Conservation (phyloP, 2,329 filamentous ascomycete species). For the Sporothrix curviconia region DNA sequence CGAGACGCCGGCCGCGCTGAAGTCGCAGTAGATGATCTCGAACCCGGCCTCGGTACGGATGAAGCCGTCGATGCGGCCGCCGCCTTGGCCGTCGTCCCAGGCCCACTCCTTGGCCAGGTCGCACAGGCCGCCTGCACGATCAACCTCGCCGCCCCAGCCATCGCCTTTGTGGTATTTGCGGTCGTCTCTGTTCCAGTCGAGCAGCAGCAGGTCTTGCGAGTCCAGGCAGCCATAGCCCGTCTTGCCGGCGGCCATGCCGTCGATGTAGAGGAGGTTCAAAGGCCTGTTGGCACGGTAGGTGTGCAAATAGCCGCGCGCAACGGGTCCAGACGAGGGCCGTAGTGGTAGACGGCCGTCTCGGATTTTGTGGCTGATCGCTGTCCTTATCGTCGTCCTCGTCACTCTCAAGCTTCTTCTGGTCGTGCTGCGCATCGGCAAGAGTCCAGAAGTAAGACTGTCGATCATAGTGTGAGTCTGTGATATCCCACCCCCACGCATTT, state of each 20-base stretch:
- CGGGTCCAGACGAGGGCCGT: not conserved
- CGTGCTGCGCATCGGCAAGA: not conserved
- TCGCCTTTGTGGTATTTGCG: not conserved
- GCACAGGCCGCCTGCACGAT: slow-evolving; percentile 52
- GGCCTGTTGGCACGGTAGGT: slow-evolving; percentile 54
- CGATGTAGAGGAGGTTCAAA: slow-evolving; percentile 59
- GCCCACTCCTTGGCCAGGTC: slow-evolving; percentile 45
- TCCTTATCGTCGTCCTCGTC: not conserved
- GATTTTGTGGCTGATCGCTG: not conserved
- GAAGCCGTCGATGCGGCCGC: slow-evolving; percentile 50
- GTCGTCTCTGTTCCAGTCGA: slow-evolving; percentile 3
- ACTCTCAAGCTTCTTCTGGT: not conserved
- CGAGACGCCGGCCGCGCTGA: slow-evolving; percentile 34
- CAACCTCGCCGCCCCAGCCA: slow-evolving; percentile 32
- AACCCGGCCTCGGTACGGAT: slow-evolving; percentile 65
- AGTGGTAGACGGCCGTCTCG: not conserved
- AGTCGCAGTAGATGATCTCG: slow-evolving; percentile 63
- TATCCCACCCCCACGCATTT: not conserved
- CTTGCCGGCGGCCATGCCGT: slow-evolving; percentile 65
- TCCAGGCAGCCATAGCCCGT: slow-evolving; percentile 60
- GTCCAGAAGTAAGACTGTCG: not conserved
- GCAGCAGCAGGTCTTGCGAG: slow-evolving; percentile 56
- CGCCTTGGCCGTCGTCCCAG: slow-evolving; percentile 1
- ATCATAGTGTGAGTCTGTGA: not conserved
- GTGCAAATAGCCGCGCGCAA: slow-evolving; percentile 55